Evolutionary conservation across 345 rosid genomes (phyloP).

Genomic region (Raphanus raphanistrum): DNA sequence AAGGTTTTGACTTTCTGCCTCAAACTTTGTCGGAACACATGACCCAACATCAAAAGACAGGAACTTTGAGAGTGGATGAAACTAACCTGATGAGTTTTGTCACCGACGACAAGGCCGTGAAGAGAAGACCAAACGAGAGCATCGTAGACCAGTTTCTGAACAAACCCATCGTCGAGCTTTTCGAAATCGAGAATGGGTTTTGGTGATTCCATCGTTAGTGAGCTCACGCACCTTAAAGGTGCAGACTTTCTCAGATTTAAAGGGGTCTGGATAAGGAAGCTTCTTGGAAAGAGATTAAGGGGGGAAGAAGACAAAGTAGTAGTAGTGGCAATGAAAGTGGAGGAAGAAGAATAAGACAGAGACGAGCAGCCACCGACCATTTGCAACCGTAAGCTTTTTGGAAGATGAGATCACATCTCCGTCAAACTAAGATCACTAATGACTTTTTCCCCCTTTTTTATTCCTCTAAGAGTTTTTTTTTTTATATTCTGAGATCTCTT

Average conservation of each 20-base stretch:
- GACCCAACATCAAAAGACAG: background rate
- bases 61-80: background rate
- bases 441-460: background rate
- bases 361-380: constrained; percentile 59
- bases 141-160: constrained; percentile 73
- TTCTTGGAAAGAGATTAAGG: constrained; percentile 31
- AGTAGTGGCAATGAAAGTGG: constrained; percentile 16
- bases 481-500: background rate
- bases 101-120: constrained; percentile 92
- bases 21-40: background rate
- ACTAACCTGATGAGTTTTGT: constrained; percentile 61
- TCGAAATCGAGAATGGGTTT: constrained; percentile 52
- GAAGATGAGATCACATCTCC: constrained; percentile 2
- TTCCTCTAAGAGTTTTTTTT: background rate
- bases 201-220: constrained; percentile 46
- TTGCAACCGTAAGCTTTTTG: constrained; percentile 22
- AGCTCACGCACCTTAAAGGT: constrained; percentile 47
- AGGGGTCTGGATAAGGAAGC: constrained; percentile 30
- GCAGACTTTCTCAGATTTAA: constrained; percentile 14
- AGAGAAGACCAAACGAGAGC: constrained; percentile 98
- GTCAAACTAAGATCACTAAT: constrained; percentile 30
- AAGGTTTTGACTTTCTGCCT: background rate
- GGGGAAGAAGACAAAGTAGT: constrained; percentile 18
- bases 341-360: constrained; percentile 31
- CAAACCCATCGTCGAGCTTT: constrained; percentile 54